Conservation (phyloP, 306 rosid genomes). For the Prunus davidiana region DNA sequence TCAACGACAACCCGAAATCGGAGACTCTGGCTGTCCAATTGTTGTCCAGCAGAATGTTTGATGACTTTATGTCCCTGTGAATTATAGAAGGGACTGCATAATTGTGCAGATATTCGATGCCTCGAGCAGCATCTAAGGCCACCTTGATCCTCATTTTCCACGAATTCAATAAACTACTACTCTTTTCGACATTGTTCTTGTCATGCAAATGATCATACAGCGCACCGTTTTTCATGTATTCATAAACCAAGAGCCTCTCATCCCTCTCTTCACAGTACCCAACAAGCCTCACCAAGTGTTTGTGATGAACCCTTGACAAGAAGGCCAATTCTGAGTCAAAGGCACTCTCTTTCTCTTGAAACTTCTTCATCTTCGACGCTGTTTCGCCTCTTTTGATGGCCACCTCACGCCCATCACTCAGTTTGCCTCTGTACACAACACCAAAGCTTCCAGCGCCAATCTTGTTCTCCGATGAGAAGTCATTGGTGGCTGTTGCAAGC, state of each 20-base stretch:
- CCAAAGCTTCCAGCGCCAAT: conserved; percentile 94
- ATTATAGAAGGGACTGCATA: conserved; percentile 95
- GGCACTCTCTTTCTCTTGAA: conserved; percentile 85
- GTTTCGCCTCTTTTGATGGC: conserved; percentile 83
- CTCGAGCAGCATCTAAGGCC: conserved; percentile 84
- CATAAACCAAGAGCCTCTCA: conserved; percentile 82
- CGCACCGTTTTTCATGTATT: conserved; percentile 90
- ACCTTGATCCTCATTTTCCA: conserved; percentile 91
- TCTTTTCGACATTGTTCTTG: conserved; percentile 60
- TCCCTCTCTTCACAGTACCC: conserved; percentile 86
- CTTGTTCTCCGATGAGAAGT: conserved; percentile 61
- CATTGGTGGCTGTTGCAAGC: conserved; percentile 64
- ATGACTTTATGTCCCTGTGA: conserved; percentile 87
- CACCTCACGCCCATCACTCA: conserved; percentile 70
- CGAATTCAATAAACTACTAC: conserved; percentile 50
- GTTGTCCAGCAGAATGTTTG: conserved; percentile 71
- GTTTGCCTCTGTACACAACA: conserved; percentile 71
- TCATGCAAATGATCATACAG: conserved; percentile 69
- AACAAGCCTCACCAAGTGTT: conserved; percentile 81
- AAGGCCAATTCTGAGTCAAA: conserved; percentile 87
- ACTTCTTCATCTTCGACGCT: conserved; percentile 45
- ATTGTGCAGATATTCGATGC: conserved; percentile 87
- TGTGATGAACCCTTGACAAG: conserved; percentile 86
- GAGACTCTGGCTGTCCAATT: conserved; percentile 84
- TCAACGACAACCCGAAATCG: conserved; percentile 79